A percentile compares a stretch with the other conserved stretches of the same genome.
Evolutionary conservation across 441 rosid species (phyloP).

Genomic region (Dalechampia spathulata): DNA sequence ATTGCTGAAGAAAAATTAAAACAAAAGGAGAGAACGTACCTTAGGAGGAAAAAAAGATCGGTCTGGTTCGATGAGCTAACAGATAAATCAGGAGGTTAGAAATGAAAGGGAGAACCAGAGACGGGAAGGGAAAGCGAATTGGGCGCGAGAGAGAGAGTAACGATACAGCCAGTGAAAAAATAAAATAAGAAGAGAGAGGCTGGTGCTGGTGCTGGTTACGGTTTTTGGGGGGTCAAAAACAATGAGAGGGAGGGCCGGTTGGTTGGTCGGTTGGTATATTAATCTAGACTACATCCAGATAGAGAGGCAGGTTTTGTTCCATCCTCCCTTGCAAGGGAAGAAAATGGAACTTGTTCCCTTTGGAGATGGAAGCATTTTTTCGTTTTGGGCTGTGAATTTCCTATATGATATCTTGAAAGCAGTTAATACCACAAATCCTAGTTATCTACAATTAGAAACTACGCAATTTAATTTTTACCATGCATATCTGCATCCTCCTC

Average conservation of each 20-base stretch:
- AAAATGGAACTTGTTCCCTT: constrained; percentile 27
- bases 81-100: neutral
- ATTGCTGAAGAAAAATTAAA: neutral
- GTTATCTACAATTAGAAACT: no score
- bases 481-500: no score
- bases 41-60: constrained; percentile 1
- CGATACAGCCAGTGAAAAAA: constrained; percentile 24
- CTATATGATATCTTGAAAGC: constrained; percentile 38
- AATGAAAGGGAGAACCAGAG: constrained; percentile 21
- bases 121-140: constrained; percentile 31
- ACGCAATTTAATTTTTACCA: no score
- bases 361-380: constrained; percentile 13
- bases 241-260: neutral
- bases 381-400: constrained; percentile 41
- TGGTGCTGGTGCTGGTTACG: no score
- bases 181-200: constrained; percentile 13
- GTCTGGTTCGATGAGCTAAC: neutral
- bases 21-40: constrained; percentile 21
- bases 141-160: constrained; percentile 36
- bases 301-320: no score
- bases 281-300: no score
- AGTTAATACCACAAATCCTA: no score
- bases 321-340: constrained; percentile 4
- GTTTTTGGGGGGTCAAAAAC: no score
- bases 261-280: no score